Conservation (phyloP, 2,329 filamentous ascomycete species). For the Cercospora brassicicola region DNA sequence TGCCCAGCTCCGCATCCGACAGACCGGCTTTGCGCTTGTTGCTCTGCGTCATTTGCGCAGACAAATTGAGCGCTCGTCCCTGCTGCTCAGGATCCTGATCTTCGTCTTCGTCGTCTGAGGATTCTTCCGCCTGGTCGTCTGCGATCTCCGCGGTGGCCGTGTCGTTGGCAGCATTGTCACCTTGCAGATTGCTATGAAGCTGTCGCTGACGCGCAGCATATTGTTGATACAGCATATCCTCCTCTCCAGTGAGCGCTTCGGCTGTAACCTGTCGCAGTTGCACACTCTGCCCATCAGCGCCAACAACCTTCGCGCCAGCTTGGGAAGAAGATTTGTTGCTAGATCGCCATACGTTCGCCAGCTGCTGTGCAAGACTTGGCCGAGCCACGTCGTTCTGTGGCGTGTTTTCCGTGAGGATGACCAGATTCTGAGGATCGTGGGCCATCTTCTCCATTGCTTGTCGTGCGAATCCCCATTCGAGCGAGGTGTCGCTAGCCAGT, state of each 20-base stretch:
- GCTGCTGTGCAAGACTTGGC: slow-evolving; percentile 66
- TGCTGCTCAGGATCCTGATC: slow-evolving; percentile 89
- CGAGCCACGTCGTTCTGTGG: slow-evolving; percentile 41
- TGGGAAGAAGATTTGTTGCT: slow-evolving; percentile 29
- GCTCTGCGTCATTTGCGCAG: slow-evolving; percentile 78
- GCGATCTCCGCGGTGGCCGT: slow-evolving; percentile 61
- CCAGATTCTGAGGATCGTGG: slow-evolving; percentile 73
- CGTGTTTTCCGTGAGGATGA: slow-evolving; percentile 80
- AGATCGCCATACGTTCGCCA: slow-evolving; percentile 63
- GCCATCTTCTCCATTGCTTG: slow-evolving; percentile 74
- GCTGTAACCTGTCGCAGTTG: slow-evolving; percentile 41
- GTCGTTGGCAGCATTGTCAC: slow-evolving; percentile 65
- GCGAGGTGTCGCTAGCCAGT: slow-evolving; percentile 81
- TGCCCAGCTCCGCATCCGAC: slow-evolving; percentile 84
- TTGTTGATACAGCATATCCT: slow-evolving; percentile 82
- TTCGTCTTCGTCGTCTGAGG: slow-evolving; percentile 81
- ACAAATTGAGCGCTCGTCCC: slow-evolving; percentile 85
- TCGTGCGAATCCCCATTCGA: slow-evolving; percentile 94
- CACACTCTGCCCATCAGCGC: slow-evolving; percentile 58
- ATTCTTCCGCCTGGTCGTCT: slow-evolving; percentile 83
- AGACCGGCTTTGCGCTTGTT: slow-evolving; percentile 77
- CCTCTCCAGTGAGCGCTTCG: slow-evolving; percentile 73
- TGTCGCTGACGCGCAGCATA: slow-evolving; percentile 87
- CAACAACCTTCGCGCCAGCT: slow-evolving; percentile 51
- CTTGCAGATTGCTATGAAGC: slow-evolving; percentile 77